Conservation (phyloP, 2,329 filamentous ascomycete genomes). For the Torrubiellomyces zombiae region DNA sequence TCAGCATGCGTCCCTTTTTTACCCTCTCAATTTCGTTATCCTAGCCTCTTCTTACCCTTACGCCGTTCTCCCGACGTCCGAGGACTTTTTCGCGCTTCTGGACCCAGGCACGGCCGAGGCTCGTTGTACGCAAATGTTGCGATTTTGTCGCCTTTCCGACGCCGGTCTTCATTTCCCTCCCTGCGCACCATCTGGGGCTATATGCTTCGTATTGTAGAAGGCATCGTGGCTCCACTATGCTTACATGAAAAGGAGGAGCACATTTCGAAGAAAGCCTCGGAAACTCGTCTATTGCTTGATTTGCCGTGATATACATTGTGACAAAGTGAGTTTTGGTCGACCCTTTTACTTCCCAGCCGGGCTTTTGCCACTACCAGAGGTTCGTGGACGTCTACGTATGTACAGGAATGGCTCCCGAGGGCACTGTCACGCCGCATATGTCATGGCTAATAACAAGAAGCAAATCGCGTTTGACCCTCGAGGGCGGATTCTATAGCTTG, state of each 20-base stretch:
- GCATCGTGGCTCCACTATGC: no score
- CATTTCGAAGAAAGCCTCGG: slow-evolving; percentile 3
- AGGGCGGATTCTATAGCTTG: no score
- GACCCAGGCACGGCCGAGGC: background rate
- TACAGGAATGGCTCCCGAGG: no score
- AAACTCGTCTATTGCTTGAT: slow-evolving; percentile 5
- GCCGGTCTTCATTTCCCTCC: slow-evolving; percentile 10
- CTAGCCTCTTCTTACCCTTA: slow-evolving; percentile 7
- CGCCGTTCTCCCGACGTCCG: slow-evolving; percentile 4
- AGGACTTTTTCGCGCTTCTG: slow-evolving; percentile 4
- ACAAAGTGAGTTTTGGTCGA: slow-evolving; percentile 1
- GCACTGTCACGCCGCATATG: no score
- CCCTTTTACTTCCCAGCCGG: no score
- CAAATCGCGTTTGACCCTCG: no score
- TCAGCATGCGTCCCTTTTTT: slow-evolving; percentile 1
- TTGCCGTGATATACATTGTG: background rate
- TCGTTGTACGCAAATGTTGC: background rate
- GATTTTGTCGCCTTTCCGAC: slow-evolving; percentile 2
- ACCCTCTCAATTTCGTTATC: slow-evolving; percentile 6
- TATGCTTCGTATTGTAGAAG: no score
- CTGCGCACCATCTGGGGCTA: slow-evolving; percentile 7
- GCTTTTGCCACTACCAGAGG: no score
- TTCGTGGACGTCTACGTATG: no score
- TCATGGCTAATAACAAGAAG: no score
- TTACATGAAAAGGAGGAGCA: slow-evolving; percentile 7